Evolutionary conservation across 2,329 filamentous ascomycete genomes (phyloP).

Genomic region (Fusarium burgessii): DNA sequence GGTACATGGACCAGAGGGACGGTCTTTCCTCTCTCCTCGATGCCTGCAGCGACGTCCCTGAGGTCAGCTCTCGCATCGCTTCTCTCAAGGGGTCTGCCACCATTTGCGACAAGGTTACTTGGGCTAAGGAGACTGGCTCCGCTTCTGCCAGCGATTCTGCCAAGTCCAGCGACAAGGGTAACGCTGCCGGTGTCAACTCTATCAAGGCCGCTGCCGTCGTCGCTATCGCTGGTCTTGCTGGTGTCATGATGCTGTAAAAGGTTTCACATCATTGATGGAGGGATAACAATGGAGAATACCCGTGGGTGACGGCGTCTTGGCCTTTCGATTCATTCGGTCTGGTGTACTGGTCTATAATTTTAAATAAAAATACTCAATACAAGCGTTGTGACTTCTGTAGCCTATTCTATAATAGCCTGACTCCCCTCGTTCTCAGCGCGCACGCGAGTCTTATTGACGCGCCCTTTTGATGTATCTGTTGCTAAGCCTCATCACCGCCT

Average conservation of each 20-base stretch:
- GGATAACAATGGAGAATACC: not conserved
- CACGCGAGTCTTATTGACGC: not conserved
- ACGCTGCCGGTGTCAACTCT: conserved; percentile 17
- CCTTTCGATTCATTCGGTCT: not conserved
- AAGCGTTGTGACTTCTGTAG: not conserved
- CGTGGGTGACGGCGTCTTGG: not conserved
- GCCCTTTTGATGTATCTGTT: too few species aligned
- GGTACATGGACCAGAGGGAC: conserved; percentile 34
- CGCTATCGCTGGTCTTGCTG: conserved; percentile 28
- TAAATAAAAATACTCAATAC: not conserved
- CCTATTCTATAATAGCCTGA: not conserved
- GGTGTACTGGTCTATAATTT: conserved; percentile 1
- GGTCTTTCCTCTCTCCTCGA: conserved; percentile 37
- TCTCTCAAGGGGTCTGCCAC: not conserved
- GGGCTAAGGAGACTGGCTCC: conserved; percentile 27
- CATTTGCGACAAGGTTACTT: conserved; percentile 24
- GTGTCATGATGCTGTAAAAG: conserved; percentile 30
- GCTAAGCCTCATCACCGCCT: too few species aligned
- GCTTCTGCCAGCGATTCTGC: not conserved
- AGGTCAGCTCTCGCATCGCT: conserved; percentile 21
- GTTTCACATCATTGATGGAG: too few species aligned
- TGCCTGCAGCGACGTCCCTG: conserved; percentile 49
- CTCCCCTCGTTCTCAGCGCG: not conserved
- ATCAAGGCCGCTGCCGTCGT: conserved; percentile 20
- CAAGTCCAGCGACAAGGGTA: conserved; percentile 5